phyloP scores from a whole-genome alignment of 345 rosid species.

The Erodium maritimum region DNA sequence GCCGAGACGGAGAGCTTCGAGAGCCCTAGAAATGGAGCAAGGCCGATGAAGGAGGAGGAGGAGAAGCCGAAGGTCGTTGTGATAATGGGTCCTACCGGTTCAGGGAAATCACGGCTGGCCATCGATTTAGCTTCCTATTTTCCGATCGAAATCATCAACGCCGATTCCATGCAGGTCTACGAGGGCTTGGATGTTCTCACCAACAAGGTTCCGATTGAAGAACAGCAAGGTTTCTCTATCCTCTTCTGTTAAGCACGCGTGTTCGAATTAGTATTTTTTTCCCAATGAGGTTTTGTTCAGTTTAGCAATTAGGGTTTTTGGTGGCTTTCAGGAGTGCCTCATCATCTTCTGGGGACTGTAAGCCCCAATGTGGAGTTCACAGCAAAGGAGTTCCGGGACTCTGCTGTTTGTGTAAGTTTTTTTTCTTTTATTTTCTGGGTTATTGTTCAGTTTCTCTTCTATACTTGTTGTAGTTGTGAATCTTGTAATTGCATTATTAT shows the following conservation, averaged over 20 bases:
- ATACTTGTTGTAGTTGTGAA: background rate
- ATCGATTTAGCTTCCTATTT: slow-evolving; percentile 67
- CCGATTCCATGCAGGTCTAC: slow-evolving; percentile 96
- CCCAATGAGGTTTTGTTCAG: background rate
- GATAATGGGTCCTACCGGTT: slow-evolving; percentile 86
- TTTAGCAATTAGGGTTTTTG: slow-evolving; percentile 1
- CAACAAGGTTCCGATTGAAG: slow-evolving; percentile 56
- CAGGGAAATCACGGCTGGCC: slow-evolving; percentile 83
- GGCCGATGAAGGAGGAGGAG: slow-evolving; percentile 11
- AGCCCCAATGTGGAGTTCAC: slow-evolving; percentile 60
- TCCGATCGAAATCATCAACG: slow-evolving; percentile 75
- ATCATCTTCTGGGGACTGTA: slow-evolving; percentile 72
- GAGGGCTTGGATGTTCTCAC: slow-evolving; percentile 76
- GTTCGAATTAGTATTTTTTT: no score
- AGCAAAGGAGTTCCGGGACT: slow-evolving; percentile 61
- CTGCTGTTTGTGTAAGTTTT: slow-evolving; percentile 57
- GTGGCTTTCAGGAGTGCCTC: slow-evolving; percentile 49
- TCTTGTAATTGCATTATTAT: background rate
- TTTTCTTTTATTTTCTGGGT: background rate
- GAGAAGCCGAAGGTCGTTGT: slow-evolving; percentile 55
- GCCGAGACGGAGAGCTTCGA: background rate
- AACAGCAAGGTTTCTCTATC: slow-evolving; percentile 43
- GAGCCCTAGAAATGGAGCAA: slow-evolving; percentile 19
- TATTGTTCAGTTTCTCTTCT: background rate
- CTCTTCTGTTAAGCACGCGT: background rate